Base-by-base conservation (phyloP, 2,329 filamentous ascomycete species). In the Huntiella decipiens region DNA sequence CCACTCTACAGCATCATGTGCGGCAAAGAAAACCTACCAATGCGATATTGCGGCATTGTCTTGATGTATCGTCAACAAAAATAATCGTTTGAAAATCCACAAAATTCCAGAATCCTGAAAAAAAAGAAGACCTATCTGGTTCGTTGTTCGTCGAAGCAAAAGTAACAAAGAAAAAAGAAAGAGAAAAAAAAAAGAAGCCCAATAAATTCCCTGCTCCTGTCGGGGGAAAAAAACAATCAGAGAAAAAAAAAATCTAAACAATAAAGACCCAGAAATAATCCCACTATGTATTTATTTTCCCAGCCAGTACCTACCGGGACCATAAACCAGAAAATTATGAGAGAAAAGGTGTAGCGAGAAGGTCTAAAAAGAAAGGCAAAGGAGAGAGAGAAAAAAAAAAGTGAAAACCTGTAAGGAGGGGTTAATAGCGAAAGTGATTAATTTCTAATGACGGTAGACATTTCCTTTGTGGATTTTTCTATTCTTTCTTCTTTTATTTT, bases 31-130 rank as follows among this genome's bases (percentile, higher is more conserved):
- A 16, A 47, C 34, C 42, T 58, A 69, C 66, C 66, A 50, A 70
- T 57, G 48, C 67, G 63, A 52, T 68, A 69, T 46, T 62, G 56
- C 51, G 63, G 59, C 66, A 70, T 69, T 10, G 35, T 35, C 16
- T 19, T 22, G 11, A 35, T 19, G 13, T 34, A 13, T 15, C 13
- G 22, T 31, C 16, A 16, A 15, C n/a, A 35, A 38, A 35, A 10
- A 43, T 33, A 43, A 34, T 36, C 34, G 34, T 36, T 28, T 28
- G 6, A 36, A 36, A 15, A n/a, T 10, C 11, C 15, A 15, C 34
- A 15, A n/a, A n/a, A 15, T 5, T 36, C 13, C 12, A 35, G 13
- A 16, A 37, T 11, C 13, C 16, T 12, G 17, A n/a, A 31, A 34
- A 13, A 31, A n/a, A 22, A 28, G 17, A 16, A 44, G 42, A 34